Conservation (phyloP, 2,329 filamentous ascomycete genomes). For the Thermoascus crustaceus region DNA sequence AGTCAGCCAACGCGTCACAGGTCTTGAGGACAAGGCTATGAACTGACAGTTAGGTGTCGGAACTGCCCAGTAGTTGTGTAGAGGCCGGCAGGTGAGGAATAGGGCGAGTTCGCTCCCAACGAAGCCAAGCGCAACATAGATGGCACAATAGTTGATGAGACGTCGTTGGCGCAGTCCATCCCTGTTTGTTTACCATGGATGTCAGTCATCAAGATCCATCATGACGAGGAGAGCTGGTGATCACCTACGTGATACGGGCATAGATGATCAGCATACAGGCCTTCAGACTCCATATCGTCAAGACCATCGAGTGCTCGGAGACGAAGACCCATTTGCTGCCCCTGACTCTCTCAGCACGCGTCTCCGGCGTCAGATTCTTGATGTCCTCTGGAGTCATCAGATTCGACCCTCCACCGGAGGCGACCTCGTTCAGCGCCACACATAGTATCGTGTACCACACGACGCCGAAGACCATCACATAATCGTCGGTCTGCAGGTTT, state of each 20-base stretch:
- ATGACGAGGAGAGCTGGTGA: neutral
- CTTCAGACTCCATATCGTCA: conserved; percentile 47
- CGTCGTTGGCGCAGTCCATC: conserved; percentile 27
- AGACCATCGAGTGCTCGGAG: conserved; percentile 54
- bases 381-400: conserved; percentile 46
- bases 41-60: conserved; percentile 31
- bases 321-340: conserved; percentile 58
- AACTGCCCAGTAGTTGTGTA: conserved; percentile 45
- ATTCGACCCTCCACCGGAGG: conserved; percentile 50
- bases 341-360: conserved; percentile 34
- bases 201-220: neutral
- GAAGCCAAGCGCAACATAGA: conserved; percentile 41
- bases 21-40: neutral
- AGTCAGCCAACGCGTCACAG: conserved; percentile 4
- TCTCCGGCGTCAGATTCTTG: conserved; percentile 38
- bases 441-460: conserved; percentile 51
- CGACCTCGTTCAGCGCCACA: conserved; percentile 46
- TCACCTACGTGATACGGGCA: conserved; percentile 39
- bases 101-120: conserved; percentile 43
- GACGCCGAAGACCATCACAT: conserved; percentile 47
- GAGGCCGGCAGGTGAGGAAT: conserved; percentile 44
- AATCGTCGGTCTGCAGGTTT: conserved; percentile 49
- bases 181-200: conserved; percentile 5
- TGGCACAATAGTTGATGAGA: conserved; percentile 29
- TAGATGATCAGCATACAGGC: conserved; percentile 48